phyloP scores from a whole-genome alignment of 2,329 filamentous ascomycete species.

The Pseudogymnoascus destructans region DNA sequence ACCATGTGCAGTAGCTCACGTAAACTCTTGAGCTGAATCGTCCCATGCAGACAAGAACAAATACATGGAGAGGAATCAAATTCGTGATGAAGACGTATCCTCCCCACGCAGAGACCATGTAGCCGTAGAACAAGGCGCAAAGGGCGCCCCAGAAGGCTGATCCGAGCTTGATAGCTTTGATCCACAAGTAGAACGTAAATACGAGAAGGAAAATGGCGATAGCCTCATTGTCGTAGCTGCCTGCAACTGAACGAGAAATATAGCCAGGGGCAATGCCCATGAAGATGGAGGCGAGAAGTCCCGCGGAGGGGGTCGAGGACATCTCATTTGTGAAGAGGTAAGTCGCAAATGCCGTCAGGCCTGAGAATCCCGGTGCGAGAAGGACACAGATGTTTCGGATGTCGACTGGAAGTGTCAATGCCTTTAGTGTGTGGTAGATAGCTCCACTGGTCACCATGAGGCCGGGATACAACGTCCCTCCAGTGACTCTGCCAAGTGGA shows the following conservation, averaged over 20 bases:
- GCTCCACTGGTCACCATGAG: conserved; percentile 97
- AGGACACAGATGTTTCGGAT: conserved; percentile 98
- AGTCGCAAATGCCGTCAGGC: conserved; percentile 79
- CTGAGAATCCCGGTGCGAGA: conserved; percentile 87
- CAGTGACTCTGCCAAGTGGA: conserved; percentile 92
- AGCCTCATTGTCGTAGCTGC: conserved; percentile 98
- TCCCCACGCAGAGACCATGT: conserved; percentile 99
- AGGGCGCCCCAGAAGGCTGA: conserved; percentile 94
- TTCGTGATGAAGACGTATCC: conserved; percentile 99
- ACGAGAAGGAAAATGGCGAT: conserved; percentile 98
- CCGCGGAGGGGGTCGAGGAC: conserved; percentile 87
- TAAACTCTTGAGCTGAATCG: conserved; percentile 89
- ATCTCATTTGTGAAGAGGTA: conserved; percentile 97
- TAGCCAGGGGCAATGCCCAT: conserved; percentile 98
- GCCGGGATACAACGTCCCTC: conserved; percentile 95
- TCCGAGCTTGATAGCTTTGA: conserved; percentile 92
- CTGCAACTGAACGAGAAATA: conserved; percentile 93
- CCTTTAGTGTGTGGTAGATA: conserved; percentile 88
- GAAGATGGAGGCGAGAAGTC: conserved; percentile 84
- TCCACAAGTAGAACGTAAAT: conserved; percentile 98
- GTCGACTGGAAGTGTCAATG: conserved; percentile 83
- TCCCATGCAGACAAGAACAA: conserved; percentile 93
- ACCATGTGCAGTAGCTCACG: conserved; percentile 97
- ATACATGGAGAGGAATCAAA: conserved; percentile 82
- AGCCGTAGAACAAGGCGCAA: conserved; percentile 93